Percentiles rank a stretch among this genome's conserved stretches.
phyloP scores from a whole-genome alignment of 2,329 filamentous ascomycete species.

The Pyrenophora teres region DNA sequence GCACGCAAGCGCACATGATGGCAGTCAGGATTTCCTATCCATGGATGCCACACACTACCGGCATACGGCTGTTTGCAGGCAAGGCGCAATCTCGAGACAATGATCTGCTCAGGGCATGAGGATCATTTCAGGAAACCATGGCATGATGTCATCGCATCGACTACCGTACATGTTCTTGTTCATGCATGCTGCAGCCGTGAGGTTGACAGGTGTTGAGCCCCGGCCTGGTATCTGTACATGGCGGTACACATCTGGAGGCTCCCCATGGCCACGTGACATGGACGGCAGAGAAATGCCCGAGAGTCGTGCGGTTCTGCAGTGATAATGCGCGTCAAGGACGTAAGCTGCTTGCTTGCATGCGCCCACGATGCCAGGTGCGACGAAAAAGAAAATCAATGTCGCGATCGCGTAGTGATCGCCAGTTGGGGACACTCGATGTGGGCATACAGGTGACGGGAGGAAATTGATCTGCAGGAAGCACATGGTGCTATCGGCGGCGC shows the following conservation, averaged over 20 bases:
- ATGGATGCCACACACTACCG: neutral
- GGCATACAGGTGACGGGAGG: slow-evolving; percentile 11
- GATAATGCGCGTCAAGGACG: neutral
- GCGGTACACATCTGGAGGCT: too few species aligned
- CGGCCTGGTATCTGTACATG: too few species aligned
- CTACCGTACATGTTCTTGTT: too few species aligned
- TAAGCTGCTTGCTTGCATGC: slow-evolving; percentile 4
- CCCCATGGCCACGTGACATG: too few species aligned
- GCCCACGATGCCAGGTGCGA: slow-evolving; percentile 15
- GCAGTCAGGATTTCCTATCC: slow-evolving; percentile 4
- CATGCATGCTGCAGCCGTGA: too few species aligned
- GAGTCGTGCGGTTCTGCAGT: neutral
- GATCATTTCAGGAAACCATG: too few species aligned
- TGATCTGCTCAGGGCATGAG: too few species aligned
- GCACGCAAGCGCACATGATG: slow-evolving; percentile 4
- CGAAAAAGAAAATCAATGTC: slow-evolving; percentile 9
- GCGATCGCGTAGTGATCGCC: slow-evolving; percentile 29
- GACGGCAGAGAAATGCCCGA: neutral
- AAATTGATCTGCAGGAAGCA: slow-evolving; percentile 4
- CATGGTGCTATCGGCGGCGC: slow-evolving; percentile 10
- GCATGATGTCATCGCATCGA: too few species aligned
- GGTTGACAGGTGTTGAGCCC: too few species aligned
- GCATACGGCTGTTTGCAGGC: slow-evolving; percentile 1
- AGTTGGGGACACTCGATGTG: slow-evolving; percentile 23
- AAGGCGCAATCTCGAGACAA: neutral